Evolutionary conservation across 768 basidiomycete species (phyloP).

Genomic region (Leccinum boreale): DNA sequence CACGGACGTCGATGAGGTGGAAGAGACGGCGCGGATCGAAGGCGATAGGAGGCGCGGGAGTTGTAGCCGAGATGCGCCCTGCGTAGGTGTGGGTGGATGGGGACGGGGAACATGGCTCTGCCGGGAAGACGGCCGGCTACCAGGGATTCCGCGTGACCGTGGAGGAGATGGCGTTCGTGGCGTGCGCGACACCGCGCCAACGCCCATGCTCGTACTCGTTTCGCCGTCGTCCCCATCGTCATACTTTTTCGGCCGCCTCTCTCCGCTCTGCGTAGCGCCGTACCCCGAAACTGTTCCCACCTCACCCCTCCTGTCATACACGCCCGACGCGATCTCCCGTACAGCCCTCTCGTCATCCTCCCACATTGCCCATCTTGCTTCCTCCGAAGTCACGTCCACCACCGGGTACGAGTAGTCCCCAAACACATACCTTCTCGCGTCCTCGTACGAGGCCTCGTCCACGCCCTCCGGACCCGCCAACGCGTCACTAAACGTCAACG

Average conservation of each 20-base stretch:
- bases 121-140: slow-evolving; percentile 10
- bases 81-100: slow-evolving; percentile 3
- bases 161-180: slow-evolving; percentile 10
- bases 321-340: slow-evolving; percentile 19
- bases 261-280: slow-evolving; percentile 25
- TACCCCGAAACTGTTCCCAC: slow-evolving; percentile 12
- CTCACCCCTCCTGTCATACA: slow-evolving; percentile 1
- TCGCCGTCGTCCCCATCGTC: neutral
- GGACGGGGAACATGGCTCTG: neutral
- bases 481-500: slow-evolving; percentile 23
- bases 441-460: slow-evolving; percentile 73
- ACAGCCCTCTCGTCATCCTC: slow-evolving; percentile 29
- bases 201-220: slow-evolving; percentile 17
- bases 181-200: neutral
- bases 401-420: slow-evolving; percentile 90
- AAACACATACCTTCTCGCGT: slow-evolving; percentile 78
- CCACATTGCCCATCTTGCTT: slow-evolving; percentile 29
- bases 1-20: neutral
- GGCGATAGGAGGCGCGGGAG: slow-evolving; percentile 12
- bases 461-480: slow-evolving; percentile 52
- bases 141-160: slow-evolving; percentile 1
- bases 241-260: slow-evolving; percentile 2
- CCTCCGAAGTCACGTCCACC: slow-evolving; percentile 76
- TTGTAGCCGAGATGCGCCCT: slow-evolving; percentile 3
- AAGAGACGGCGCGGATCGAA: neutral